A percentile compares a stretch with the other conserved stretches of the same genome.
phyloP scores from a whole-genome alignment of 2,329 filamentous ascomycete species.

The Colletotrichum sp. region DNA sequence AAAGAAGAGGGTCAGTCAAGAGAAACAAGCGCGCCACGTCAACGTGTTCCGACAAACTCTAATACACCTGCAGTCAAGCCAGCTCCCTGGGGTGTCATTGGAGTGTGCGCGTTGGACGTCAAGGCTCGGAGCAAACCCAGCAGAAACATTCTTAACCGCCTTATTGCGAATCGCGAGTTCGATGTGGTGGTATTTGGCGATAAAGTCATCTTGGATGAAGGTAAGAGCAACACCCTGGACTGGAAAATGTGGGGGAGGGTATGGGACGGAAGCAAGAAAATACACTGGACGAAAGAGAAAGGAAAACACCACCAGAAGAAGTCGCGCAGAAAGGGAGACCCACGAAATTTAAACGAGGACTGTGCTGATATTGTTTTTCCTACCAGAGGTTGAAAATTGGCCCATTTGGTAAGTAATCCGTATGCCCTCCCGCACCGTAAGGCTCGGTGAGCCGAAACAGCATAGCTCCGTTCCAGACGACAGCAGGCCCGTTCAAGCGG shows the following conservation, averaged over 20 bases:
- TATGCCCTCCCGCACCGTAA: not conserved
- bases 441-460: conserved; percentile 39
- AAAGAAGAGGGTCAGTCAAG: conserved; percentile 56
- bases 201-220: conserved; percentile 97
- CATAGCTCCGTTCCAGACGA: conserved; percentile 29
- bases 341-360: not conserved
- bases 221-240: conserved; percentile 38
- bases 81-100: conserved; percentile 73
- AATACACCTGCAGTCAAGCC: conserved; percentile 52
- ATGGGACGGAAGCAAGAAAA: not conserved
- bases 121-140: conserved; percentile 98
- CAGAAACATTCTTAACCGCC: conserved; percentile 90
- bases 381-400: conserved; percentile 86
- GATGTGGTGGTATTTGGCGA: conserved; percentile 98
- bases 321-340: not conserved
- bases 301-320: not conserved
- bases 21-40: conserved; percentile 15
- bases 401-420: conserved; percentile 71
- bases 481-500: not conserved
- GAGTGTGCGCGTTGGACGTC: conserved; percentile 92
- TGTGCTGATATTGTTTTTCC: not conserved
- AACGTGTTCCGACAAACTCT: conserved; percentile 27
- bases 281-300: not conserved
- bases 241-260: not conserved
- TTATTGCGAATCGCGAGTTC: conserved; percentile 91